Evolutionary conservation across 2,329 filamentous ascomycete species (phyloP), one percentile per base, ranked within the genome.

Genomic region (Pseudophaeomoniella oleicola): DNA sequence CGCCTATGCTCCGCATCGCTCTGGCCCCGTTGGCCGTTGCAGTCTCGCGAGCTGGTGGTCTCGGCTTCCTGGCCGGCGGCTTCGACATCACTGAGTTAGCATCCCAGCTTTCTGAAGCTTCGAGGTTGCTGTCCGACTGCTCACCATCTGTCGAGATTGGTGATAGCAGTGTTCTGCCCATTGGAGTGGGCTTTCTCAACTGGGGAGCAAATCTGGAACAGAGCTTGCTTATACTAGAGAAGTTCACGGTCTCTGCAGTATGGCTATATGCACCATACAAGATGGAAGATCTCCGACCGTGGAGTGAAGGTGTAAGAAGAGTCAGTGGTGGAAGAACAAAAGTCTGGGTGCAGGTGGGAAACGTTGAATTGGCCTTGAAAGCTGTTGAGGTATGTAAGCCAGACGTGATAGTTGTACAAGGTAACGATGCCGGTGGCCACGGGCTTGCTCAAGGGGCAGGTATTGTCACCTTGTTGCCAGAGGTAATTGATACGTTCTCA

Each of bases 1-100:
- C 77, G 1, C 81, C 81, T 0, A 84, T 86, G 80, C 70, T 76
- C 32, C 63, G 75, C 22, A 72, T 83, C 37, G 60, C 66, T 46
- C 65, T 53, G 49, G 67, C 52, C 42, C 64, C 50, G 1, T 64
- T 84, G 3, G 74, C 77, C 2, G 58, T 75, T 19, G 67, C 73
- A 31, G 67, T 82, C 11, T 75, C 71, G 2, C 57, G 56, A 45
- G 68, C 71, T 19, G 66, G 67, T 4, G 67, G 67, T 3, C 42
- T 71, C 2, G 71, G 61, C 3, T 63, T 85, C 44, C 62, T 73
- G n/a, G 58, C 61, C 1, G 75, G 72, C 1, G 77, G 75, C 2
- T 84, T 50, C 39, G 51, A 57, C 37, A 39, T 54, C 9, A 42
- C 48, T 3, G 39, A 45, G 16, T 49, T 60, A 0, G 50, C 54